Evolutionary conservation across 2,329 filamentous ascomycete species (phyloP).

Genomic region (Colletotrichum graminicola): DNA sequence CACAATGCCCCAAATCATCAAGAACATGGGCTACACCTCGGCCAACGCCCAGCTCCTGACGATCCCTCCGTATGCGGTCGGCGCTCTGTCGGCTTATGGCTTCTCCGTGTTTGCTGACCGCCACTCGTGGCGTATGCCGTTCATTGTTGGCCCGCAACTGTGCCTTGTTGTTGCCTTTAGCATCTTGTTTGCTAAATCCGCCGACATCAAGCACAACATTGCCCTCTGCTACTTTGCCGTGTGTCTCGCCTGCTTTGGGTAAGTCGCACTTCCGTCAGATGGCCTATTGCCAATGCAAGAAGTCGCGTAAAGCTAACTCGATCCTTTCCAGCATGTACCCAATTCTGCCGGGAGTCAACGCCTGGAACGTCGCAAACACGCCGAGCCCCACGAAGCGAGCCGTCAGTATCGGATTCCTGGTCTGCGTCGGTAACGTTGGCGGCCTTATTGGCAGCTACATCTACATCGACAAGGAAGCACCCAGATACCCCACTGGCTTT

Average conservation of each 20-base stretch:
- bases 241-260: conserved; percentile 54
- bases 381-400: conserved; percentile 55
- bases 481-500: conserved; percentile 41
- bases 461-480: conserved; percentile 40
- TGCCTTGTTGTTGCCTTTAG: conserved; percentile 52
- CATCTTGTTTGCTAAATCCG: conserved; percentile 53
- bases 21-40: conserved; percentile 56
- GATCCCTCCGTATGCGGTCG: conserved; percentile 54
- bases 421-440: conserved; percentile 56
- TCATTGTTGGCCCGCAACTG: conserved; percentile 52
- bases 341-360: conserved; percentile 55
- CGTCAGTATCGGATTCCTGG: conserved; percentile 56
- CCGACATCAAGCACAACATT: conserved; percentile 54
- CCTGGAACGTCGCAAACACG: conserved; percentile 57
- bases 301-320: conserved; percentile 23
- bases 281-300: background rate
- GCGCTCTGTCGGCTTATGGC: conserved; percentile 49
- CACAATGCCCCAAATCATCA: conserved; percentile 55
- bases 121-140: conserved; percentile 55
- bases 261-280: conserved; percentile 1
- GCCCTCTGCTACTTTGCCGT: conserved; percentile 58
- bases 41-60: conserved; percentile 49
- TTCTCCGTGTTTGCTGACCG: conserved; percentile 54
- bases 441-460: conserved; percentile 47
- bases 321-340: conserved; percentile 53